phyloP scores from a whole-genome alignment of 345 rosid species.

The Eucalyptus brandiana region DNA sequence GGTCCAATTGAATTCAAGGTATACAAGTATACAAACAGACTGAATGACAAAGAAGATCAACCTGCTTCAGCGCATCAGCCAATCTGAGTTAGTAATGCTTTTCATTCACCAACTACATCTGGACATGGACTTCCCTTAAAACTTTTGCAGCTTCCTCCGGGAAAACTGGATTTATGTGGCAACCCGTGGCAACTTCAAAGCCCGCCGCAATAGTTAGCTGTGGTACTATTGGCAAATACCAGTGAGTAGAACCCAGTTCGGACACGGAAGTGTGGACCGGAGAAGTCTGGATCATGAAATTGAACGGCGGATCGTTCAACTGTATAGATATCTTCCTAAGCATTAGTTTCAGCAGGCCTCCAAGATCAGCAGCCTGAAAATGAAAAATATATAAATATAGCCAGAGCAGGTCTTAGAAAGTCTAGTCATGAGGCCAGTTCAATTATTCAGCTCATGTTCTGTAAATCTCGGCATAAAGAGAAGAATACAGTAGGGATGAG shows the following conservation, averaged over 20 bases:
- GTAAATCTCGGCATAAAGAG: background rate
- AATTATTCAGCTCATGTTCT: background rate
- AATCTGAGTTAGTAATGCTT: background rate
- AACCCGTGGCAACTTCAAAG: conserved; percentile 71
- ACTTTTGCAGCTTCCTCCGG: conserved; percentile 81
- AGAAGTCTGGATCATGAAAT: conserved; percentile 84
- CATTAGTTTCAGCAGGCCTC: conserved; percentile 57
- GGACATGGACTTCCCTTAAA: conserved; percentile 42
- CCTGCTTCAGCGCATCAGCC: background rate
- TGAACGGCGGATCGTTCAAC: conserved; percentile 63
- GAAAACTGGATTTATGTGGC: conserved; percentile 84
- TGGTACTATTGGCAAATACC: conserved; percentile 76
- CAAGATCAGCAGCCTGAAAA: conserved; percentile 68
- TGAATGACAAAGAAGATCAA: background rate
- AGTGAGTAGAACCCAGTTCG: conserved; percentile 42
- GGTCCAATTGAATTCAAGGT: background rate
- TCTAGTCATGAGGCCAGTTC: background rate
- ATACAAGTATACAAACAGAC: background rate
- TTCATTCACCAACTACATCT: background rate
- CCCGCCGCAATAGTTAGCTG: conserved; percentile 65
- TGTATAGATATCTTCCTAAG: conserved; percentile 51
- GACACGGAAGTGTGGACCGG: conserved; percentile 30
- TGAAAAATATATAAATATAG: background rate
- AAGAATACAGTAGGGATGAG: background rate
- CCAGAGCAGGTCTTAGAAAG: background rate